Evolutionary conservation across 768 basidiomycete genomes (phyloP).

Genomic region (Paxillus ammoniavirescens): DNA sequence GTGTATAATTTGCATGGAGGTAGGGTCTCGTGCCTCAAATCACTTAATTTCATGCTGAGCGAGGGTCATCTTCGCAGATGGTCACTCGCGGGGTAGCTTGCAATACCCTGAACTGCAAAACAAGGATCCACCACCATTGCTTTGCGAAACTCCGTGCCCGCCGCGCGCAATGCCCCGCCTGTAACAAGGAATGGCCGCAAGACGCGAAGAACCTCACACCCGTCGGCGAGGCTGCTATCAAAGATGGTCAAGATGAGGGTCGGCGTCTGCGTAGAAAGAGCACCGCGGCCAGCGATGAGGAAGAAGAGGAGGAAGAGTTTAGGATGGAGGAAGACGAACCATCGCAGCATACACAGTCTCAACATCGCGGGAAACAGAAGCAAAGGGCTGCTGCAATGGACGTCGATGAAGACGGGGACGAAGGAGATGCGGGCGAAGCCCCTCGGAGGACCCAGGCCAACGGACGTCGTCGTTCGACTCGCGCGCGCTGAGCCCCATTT

Average conservation of each 20-base stretch:
- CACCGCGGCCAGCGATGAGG: slow-evolving; percentile 35
- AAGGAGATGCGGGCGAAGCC: slow-evolving; percentile 21
- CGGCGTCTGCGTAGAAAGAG: slow-evolving; percentile 36
- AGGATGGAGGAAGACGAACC: slow-evolving; percentile 32
- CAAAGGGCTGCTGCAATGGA: slow-evolving; percentile 38
- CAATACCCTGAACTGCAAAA: slow-evolving; percentile 57
- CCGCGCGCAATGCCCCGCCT: slow-evolving; percentile 52
- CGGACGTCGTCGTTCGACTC: slow-evolving; percentile 19
- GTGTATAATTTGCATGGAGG: slow-evolving; percentile 74
- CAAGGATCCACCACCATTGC: slow-evolving; percentile 64
- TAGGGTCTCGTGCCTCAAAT: slow-evolving; percentile 25
- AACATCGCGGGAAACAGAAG: slow-evolving; percentile 27
- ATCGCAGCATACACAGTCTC: slow-evolving; percentile 29
- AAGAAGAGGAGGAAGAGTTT: slow-evolving; percentile 46
- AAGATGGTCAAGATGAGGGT: slow-evolving; percentile 54
- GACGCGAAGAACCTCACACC: slow-evolving; percentile 47
- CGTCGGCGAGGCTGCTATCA: slow-evolving; percentile 69
- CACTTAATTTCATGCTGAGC: background rate
- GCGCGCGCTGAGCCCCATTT: slow-evolving; percentile 12
- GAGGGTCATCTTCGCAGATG: slow-evolving; percentile 40
- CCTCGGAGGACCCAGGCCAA: slow-evolving; percentile 18
- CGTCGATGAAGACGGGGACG: slow-evolving; percentile 41
- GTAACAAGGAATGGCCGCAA: slow-evolving; percentile 57
- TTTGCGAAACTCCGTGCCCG: slow-evolving; percentile 50
- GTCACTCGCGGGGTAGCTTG: slow-evolving; percentile 71